Evolutionary conservation across 2,329 filamentous ascomycete genomes (phyloP).

Genomic region (Calonectria fujianensis): DNA sequence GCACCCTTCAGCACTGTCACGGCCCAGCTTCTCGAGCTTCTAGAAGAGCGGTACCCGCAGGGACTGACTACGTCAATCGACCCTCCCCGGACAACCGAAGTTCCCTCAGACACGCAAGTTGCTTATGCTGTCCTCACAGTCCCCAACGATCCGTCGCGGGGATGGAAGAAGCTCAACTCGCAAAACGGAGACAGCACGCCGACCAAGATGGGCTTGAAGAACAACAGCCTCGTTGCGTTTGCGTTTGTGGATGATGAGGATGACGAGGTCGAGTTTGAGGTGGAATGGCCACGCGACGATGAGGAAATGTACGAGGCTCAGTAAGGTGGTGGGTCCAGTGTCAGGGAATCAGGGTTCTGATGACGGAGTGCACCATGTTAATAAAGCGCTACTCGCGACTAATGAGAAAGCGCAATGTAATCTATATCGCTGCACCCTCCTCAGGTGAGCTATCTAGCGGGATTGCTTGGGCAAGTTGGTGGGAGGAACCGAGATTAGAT

Average conservation of each 20-base stretch:
- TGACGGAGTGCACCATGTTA: neutral
- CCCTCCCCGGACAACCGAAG: constrained; percentile 58
- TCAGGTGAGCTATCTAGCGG: neutral
- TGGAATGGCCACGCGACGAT: constrained; percentile 68
- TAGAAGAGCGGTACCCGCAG: constrained; percentile 74
- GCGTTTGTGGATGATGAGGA: constrained; percentile 63
- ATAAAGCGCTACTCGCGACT: neutral
- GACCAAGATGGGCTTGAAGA: constrained; percentile 64
- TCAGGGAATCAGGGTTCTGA: too few relatives aligned
- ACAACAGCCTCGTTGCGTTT: constrained; percentile 71
- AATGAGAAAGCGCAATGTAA: neutral
- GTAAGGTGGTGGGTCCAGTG: neutral
- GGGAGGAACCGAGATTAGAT: neutral
- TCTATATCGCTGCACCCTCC: neutral
- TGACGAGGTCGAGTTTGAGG: constrained; percentile 65
- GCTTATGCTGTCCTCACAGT: constrained; percentile 68
- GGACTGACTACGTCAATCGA: constrained; percentile 67
- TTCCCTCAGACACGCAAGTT: constrained; percentile 66
- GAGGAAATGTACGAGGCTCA: constrained; percentile 58
- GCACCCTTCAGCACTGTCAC: constrained; percentile 75
- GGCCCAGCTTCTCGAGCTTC: constrained; percentile 73
- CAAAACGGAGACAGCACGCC: constrained; percentile 62
- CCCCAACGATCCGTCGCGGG: constrained; percentile 66
- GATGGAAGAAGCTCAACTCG: constrained; percentile 70
- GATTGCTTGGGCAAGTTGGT: neutral